These are phyloP conservation scores for Phlyctochytrium planicorne DNA, from an alignment of 192 early-diverging fungal species.

Conservation along the genomic window DNA sequence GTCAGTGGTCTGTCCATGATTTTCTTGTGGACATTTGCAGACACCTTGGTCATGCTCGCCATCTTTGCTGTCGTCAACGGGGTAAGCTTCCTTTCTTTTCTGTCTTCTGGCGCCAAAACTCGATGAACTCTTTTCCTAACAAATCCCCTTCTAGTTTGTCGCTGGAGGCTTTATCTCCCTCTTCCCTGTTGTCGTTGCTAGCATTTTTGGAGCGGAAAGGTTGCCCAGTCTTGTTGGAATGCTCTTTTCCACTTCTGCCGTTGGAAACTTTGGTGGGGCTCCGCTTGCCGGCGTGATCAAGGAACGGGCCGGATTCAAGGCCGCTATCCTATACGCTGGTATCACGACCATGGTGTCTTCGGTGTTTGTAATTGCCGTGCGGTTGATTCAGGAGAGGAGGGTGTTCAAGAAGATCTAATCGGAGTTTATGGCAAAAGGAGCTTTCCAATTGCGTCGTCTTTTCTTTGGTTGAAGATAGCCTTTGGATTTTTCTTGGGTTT, in stretches of 20 bases:
- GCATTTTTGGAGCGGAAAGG: constrained; percentile 12
- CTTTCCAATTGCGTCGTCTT: too few relatives aligned
- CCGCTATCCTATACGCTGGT: constrained; percentile 1
- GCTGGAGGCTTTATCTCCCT: constrained; percentile 47
- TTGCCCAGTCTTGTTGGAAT: constrained; percentile 20
- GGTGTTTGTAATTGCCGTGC: constrained; percentile 4
- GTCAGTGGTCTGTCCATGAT: constrained; percentile 22
- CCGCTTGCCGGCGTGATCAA: constrained; percentile 20
- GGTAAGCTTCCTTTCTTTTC: too few relatives aligned
- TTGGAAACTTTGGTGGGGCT: constrained; percentile 25
- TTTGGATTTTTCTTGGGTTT: too few relatives aligned
- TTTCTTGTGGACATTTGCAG: constrained; percentile 55
- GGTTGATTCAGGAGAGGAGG: not conserved
- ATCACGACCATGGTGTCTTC: not conserved
- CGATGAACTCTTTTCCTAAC: too few relatives aligned
- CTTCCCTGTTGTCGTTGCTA: constrained; percentile 28
- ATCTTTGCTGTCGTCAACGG: constrained; percentile 49
- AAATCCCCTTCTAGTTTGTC: constrained; percentile 20
- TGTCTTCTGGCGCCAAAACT: too few relatives aligned
- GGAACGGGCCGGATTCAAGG: constrained; percentile 1
- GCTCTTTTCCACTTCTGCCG: constrained; percentile 13
- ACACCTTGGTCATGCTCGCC: constrained; percentile 26
- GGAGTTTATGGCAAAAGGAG: too few relatives aligned
- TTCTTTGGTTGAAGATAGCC: too few relatives aligned
- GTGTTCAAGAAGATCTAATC: not conserved